Base-by-base conservation (phyloP, 352 stramenopile genomes). In the Stramenopiles sp. region DNA sequence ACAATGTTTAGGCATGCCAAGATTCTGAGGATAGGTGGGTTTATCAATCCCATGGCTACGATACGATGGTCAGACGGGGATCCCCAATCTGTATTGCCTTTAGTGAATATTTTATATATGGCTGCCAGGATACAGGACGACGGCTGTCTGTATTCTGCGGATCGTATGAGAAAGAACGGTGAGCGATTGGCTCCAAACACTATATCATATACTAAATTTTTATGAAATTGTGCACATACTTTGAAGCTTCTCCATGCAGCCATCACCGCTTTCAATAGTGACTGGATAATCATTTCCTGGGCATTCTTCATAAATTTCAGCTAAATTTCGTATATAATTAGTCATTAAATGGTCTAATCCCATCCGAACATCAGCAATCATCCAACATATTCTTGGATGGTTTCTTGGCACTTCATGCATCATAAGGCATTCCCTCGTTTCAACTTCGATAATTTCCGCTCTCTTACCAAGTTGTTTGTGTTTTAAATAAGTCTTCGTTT, bases 341-440 rank as follows among this genome's bases (percentile, higher is more conserved):
- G 4, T 20, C 65, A 76, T 76, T 7, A 76, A 33, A 33, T 76
- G 65, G 13, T 76, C 65, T 33, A 31, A 7, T 7, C 30, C 30
- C 65, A 76, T 76, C 13, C 65, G 30, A 33, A 33, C 31, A 20
- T 76, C 65, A 76, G 7, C 4, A 13, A 33, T 76, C 13, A 76
- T 76, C 30, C 30, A 33, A 20, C 65, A 76, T 31, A 76, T 4
- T 13, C 65, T 76, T 31, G 65, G 65, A 20, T 13, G 65, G 65
- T 76, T 76, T 76, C 13, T 76, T 76, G 65, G 65, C 4, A 76
- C 30, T 76, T 76, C 30, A 33, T 76, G 65, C 65, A 76, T 31
- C 30, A 31, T 33, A 31, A 76, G 4, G 13, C 13, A 13, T 33
- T 76, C 31, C 13, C 31, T 76, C 13, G 30, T 1, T 4, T 76